Base-by-base conservation (phyloP, 1,284 basidiomycete genomes). In the Grifola frondosa region DNA sequence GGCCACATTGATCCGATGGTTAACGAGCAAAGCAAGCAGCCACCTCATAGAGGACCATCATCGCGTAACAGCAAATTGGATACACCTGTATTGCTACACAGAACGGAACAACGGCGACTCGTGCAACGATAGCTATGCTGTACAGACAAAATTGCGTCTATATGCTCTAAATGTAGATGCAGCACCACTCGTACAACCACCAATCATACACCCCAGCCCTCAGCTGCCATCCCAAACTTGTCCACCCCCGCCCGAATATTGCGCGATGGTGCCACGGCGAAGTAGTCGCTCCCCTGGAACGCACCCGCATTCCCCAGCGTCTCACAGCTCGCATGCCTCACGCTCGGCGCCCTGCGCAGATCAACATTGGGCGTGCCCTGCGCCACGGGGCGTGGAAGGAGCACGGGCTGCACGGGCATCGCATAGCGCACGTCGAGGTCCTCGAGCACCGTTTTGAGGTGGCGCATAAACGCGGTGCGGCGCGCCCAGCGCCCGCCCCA, bases 401-500 rank as follows among this genome's bases (percentile, higher is more conserved):
- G 52, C 15, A 89, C 69, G 0, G 86, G 86, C 59, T 90, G 88
- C 23, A 85, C 62, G 30, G 87, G 87, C 67, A 84, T 70, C 0
- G 71, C 76, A 61, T 90, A 90, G 23, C 68, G 69, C 47, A 90
- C 67, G 56, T 87, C 81, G 41, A 90, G 75, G 24, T 86, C 83
- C 62, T 89, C 86, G 37, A 88, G 67, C 13, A 81, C 62, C 5
- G 66, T 72, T 64, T 87, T 88, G 42, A 90, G 69, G 55, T 84
- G 65, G 40, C 81, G 75, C 83, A 89, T 88, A 62, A 88, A 85
- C 21, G 64, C 69, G 10, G 77, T 88, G 48, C 84, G 79, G 32
- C 84, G 77, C 9, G 67, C 69, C 84, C 83, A 91, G 43, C 88
- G 74, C 11, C 78, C 86, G 40, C 85, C 87, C 88, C 89, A 91